These are phyloP conservation scores for Paradendryphiella salina DNA, from an alignment of 2,329 filamentous ascomycete genomes.

Conservation along the genomic window DNA sequence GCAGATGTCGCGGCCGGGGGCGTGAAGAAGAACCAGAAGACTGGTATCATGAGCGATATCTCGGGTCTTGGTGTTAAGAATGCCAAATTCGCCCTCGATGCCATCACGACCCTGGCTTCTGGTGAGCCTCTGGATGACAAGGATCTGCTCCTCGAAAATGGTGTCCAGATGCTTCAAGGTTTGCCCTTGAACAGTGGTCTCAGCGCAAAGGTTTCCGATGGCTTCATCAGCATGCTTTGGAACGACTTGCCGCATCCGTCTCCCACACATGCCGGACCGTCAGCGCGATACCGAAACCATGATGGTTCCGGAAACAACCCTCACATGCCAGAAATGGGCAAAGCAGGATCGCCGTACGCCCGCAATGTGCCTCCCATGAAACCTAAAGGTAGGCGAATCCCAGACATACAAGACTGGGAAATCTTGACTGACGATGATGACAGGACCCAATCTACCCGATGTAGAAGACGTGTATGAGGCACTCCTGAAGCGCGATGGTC, in stretches of 20 bases:
- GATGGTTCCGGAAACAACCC: slow-evolving; percentile 53
- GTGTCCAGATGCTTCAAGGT: slow-evolving; percentile 57
- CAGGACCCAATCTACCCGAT: slow-evolving; percentile 56
- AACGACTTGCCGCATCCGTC: slow-evolving; percentile 58
- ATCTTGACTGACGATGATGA: background rate
- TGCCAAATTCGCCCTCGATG: slow-evolving; percentile 53
- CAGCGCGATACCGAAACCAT: slow-evolving; percentile 49
- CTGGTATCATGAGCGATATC: slow-evolving; percentile 55
- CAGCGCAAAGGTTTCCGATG: slow-evolving; percentile 53
- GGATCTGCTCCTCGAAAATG: slow-evolving; percentile 50
- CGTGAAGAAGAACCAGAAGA: slow-evolving; percentile 29
- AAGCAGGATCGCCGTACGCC: slow-evolving; percentile 59
- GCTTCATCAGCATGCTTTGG: slow-evolving; percentile 59
- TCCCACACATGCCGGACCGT: slow-evolving; percentile 53
- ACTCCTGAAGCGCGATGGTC: slow-evolving; percentile 63
- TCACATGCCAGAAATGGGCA: slow-evolving; percentile 57
- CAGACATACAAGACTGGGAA: background rate
- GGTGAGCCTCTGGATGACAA: slow-evolving; percentile 68
- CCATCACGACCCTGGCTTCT: slow-evolving; percentile 65
- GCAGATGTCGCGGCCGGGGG: slow-evolving; percentile 32
- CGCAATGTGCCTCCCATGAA: slow-evolving; percentile 60
- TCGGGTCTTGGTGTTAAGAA: slow-evolving; percentile 58
- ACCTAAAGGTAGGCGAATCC: slow-evolving; percentile 48
- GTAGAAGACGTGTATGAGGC: slow-evolving; percentile 66
- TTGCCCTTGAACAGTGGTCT: slow-evolving; percentile 56